These are phyloP conservation scores for Debaryomycetaceae sp. DNA, from an alignment of 1,139 yeast genomes.

Conservation along the genomic window DNA sequence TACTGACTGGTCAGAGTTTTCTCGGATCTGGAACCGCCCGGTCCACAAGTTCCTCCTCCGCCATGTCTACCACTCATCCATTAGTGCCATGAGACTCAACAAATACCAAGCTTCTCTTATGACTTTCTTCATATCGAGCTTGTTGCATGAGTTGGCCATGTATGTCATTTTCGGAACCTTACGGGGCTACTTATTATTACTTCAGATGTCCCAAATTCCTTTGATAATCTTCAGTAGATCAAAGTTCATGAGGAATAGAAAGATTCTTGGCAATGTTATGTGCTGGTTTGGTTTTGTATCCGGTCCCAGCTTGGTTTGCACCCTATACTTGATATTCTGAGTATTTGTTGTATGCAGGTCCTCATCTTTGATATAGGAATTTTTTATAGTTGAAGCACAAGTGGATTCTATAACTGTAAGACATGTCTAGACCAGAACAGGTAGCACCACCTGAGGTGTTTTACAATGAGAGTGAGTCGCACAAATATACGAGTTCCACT, in stretches of 20 bases:
- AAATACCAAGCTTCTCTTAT: conserved; percentile 68
- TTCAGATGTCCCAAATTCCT: conserved; percentile 86
- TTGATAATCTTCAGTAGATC: conserved; percentile 53
- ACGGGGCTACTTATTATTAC: conserved; percentile 71
- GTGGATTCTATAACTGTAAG: neutral
- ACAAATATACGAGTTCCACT: conserved; percentile 84
- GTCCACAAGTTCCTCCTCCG: conserved; percentile 88
- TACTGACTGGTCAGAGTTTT: conserved; percentile 88
- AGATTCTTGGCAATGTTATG: conserved; percentile 69
- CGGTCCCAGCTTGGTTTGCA: conserved; percentile 88
- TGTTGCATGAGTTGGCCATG: conserved; percentile 92
- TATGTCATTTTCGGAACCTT: conserved; percentile 74
- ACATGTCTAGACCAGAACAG: conserved; percentile 97
- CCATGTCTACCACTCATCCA: conserved; percentile 91
- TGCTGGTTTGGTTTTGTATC: conserved; percentile 92
- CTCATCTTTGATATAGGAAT: neutral
- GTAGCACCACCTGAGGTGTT: conserved; percentile 97
- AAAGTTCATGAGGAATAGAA: conserved; percentile 48
- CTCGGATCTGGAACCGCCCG: conserved; percentile 92
- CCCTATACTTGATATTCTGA: conserved; percentile 74
- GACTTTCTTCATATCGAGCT: conserved; percentile 78
- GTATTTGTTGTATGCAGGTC: neutral
- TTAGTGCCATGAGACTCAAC: conserved; percentile 67
- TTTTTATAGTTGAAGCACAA: neutral
- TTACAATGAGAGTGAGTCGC: conserved; percentile 85